Conservation (phyloP, 2,329 filamentous ascomycete genomes). For the Arachnomyces sp. region DNA sequence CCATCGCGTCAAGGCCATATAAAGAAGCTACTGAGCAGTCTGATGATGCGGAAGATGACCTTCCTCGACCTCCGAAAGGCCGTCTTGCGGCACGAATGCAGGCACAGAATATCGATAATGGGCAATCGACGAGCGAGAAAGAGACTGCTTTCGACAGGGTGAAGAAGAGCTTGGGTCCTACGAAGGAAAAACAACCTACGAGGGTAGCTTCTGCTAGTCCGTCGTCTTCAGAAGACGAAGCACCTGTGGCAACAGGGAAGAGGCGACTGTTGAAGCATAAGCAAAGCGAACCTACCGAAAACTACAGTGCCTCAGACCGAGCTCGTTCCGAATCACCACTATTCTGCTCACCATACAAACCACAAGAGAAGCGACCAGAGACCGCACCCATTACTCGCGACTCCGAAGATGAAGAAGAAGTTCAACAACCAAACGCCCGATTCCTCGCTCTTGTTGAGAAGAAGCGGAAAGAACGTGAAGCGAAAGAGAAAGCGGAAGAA, state of each 20-base stretch:
- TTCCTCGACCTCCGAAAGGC: slow-evolving; percentile 49
- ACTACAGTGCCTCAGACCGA: slow-evolving; percentile 20
- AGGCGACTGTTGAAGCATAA: slow-evolving; percentile 24
- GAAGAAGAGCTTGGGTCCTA: slow-evolving; percentile 19
- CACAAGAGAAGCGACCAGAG: slow-evolving; percentile 11
- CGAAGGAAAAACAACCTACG: slow-evolving; percentile 8
- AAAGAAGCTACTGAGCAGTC: slow-evolving; percentile 24
- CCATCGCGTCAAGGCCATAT: slow-evolving; percentile 5
- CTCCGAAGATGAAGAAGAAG: slow-evolving; percentile 18
- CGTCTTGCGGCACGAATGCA: slow-evolving; percentile 60
- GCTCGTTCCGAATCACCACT: slow-evolving; percentile 31
- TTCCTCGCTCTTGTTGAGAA: slow-evolving; percentile 66
- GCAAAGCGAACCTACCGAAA: slow-evolving; percentile 20
- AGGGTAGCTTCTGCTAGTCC: too few species aligned
- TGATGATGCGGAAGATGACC: slow-evolving; percentile 37
- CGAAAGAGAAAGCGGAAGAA: slow-evolving; percentile 52
- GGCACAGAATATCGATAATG: slow-evolving; percentile 22
- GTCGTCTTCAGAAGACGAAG: slow-evolving; percentile 23
- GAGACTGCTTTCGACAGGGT: slow-evolving; percentile 37
- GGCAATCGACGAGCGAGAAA: slow-evolving; percentile 8
- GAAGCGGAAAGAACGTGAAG: slow-evolving; percentile 64
- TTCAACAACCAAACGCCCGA: slow-evolving; percentile 43
- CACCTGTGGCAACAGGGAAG: slow-evolving; percentile 19
- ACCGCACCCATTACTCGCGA: slow-evolving; percentile 14
- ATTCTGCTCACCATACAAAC: slow-evolving; percentile 34